These are phyloP conservation scores for Blastobotrys capitulatus DNA, from an alignment of 1,139 yeast genomes.

Conservation along the genomic window DNA sequence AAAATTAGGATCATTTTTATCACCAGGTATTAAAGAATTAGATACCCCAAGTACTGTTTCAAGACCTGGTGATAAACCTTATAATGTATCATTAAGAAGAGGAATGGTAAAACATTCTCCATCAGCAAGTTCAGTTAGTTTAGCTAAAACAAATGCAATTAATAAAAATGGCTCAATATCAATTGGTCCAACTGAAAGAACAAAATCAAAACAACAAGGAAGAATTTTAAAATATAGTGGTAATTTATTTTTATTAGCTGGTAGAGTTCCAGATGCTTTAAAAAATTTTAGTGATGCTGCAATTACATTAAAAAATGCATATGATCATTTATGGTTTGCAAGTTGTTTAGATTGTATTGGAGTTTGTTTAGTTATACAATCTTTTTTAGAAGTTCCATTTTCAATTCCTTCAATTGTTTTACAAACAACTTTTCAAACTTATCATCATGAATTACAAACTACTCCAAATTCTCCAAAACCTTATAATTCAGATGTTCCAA, in stretches of 20 bases:
- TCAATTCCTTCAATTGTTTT: slow-evolving; percentile 51
- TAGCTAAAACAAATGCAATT: slow-evolving; percentile 11
- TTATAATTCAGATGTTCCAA: neutral
- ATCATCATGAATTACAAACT: neutral
- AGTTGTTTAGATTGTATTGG: slow-evolving; percentile 79
- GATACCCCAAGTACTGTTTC: slow-evolving; percentile 22
- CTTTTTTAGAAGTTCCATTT: slow-evolving; percentile 53
- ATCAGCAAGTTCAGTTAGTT: slow-evolving; percentile 10
- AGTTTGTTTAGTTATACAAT: slow-evolving; percentile 56
- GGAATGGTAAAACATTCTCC: slow-evolving; percentile 12
- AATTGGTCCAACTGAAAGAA: slow-evolving; percentile 42
- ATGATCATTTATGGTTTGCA: slow-evolving; percentile 84
- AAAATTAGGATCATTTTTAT: slow-evolving; percentile 32
- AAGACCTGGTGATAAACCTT: slow-evolving; percentile 19
- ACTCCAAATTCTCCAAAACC: neutral
- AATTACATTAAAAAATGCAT: slow-evolving; percentile 49
- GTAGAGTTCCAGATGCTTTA: slow-evolving; percentile 67
- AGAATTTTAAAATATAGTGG: slow-evolving; percentile 74
- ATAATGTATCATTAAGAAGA: slow-evolving; percentile 16
- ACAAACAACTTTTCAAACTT: slow-evolving; percentile 23
- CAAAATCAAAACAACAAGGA: slow-evolving; percentile 57
- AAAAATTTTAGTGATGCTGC: slow-evolving; percentile 70
- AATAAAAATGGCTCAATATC: slow-evolving; percentile 33
- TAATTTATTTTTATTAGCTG: slow-evolving; percentile 71
- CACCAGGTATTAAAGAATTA: slow-evolving; percentile 31